Base-by-base conservation (phyloP, 805 yeast species). In the Kazachstania martiniae region DNA sequence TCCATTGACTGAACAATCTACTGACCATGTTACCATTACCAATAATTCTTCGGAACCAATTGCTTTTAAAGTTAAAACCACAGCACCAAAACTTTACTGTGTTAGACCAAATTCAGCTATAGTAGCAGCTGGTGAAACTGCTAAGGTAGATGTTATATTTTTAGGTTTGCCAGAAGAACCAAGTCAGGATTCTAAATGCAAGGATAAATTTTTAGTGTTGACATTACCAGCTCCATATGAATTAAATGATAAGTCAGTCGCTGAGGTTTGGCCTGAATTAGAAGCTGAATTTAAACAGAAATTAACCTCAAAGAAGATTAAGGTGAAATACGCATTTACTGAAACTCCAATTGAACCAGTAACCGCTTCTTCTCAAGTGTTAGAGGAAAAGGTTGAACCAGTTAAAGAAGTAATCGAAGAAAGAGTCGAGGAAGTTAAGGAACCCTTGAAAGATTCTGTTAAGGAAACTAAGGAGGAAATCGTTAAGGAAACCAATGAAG, bases 21-120 rank as follows among this genome's bases (percentile, higher is more conserved):
- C 89, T 13, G 79, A 76, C 52, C 52, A 49, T 32, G 57, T 62
- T 41, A 66, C 56, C 27, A 56, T 68, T 38, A 56, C 65, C 28
- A 80, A 81, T 56, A 75, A 74, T 45, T 62, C 77, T 23, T 60
- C 72, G 12, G 64, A 65, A 34, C 62, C 72, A 22, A 65, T 76
- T 27, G 95, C 95, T 18, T 91, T 85, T 69, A 91, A 91, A 64
- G 95, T 91, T 52, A 91, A 89, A 64, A 89, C 98, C 29, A 91
- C 98, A 5, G 96, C 97, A 7, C 98, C 98, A 40, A 86, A 83
- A 58, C 66, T 84, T 58, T 79, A 87, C 66, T 84, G 95, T 59
- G 97, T 91, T 35, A 78, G 95, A 61, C 98, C 98, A 41, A 91
- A 87, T 56, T 87, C 96, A 38, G 74, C 91, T 12, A 56, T 78